Evolutionary conservation across 805 yeast genomes (phyloP).

Genomic region (Myxozyma nipponensis): DNA sequence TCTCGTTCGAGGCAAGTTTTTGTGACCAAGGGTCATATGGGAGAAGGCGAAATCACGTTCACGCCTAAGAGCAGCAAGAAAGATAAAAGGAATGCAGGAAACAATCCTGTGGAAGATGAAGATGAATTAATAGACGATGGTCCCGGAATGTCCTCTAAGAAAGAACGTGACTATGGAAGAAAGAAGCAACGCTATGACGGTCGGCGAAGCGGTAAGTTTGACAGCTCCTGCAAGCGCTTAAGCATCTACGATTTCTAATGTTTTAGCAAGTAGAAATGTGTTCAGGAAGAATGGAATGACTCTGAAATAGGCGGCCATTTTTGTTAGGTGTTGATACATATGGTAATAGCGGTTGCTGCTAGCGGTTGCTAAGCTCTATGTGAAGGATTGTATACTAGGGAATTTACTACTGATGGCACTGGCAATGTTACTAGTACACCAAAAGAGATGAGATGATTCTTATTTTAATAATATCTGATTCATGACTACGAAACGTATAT

Average conservation of each 20-base stretch:
- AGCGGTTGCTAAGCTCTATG: too few species aligned
- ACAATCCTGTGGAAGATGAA: slow-evolving; percentile 4
- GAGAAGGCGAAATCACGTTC: slow-evolving; percentile 26
- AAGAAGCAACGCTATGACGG: slow-evolving; percentile 21
- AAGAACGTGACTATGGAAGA: slow-evolving; percentile 21
- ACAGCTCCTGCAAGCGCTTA: not conserved
- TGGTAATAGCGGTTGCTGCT: too few species aligned
- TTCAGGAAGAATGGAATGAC: not conserved
- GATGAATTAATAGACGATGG: slow-evolving; percentile 6
- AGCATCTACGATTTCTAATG: not conserved
- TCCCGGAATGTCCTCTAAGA: slow-evolving; percentile 1
- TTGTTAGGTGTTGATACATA: too few species aligned
- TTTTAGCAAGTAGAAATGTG: slow-evolving; percentile 4
- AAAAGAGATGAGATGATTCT: too few species aligned
- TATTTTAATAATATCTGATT: too few species aligned
- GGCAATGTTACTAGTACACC: too few species aligned
- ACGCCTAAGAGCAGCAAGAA: slow-evolving; percentile 17
- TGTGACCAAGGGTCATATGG: slow-evolving; percentile 20
- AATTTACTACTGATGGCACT: too few species aligned
- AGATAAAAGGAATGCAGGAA: slow-evolving; percentile 1
- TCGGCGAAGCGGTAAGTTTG: slow-evolving; percentile 24
- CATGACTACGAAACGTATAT: too few species aligned
- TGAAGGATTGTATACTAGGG: too few species aligned
- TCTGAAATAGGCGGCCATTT: too few species aligned
- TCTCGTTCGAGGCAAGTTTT: slow-evolving; percentile 3